Conservation (phyloP, 2,329 filamentous ascomycete species). For the Plenodomus lindquistii region DNA sequence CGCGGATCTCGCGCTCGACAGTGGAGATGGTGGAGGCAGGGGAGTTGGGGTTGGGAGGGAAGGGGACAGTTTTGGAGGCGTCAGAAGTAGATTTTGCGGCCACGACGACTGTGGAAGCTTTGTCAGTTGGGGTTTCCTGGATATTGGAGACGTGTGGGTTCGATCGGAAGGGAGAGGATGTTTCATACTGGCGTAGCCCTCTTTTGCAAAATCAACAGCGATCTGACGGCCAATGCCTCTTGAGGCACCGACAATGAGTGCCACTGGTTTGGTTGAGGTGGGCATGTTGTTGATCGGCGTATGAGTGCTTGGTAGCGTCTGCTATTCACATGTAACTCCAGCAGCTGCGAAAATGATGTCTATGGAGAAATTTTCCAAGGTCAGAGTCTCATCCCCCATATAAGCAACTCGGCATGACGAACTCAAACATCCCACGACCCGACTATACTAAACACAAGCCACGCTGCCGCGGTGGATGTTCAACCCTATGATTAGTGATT, state of each 20-base stretch:
- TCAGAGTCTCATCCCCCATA: slow-evolving; percentile 1
- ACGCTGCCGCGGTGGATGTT: not conserved
- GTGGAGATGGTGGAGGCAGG: slow-evolving; percentile 76
- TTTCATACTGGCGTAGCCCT: slow-evolving; percentile 69
- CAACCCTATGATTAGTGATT: slow-evolving; percentile 24
- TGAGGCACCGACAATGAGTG: slow-evolving; percentile 74
- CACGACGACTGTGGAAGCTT: slow-evolving; percentile 66
- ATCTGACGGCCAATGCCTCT: slow-evolving; percentile 81
- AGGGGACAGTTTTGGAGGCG: slow-evolving; percentile 58
- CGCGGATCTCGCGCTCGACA: slow-evolving; percentile 72
- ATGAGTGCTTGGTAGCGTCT: not conserved
- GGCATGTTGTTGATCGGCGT: slow-evolving; percentile 8
- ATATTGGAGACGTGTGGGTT: too few relatives aligned
- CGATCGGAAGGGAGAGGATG: too few relatives aligned
- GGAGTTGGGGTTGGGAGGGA: slow-evolving; percentile 79
- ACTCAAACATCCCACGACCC: too few relatives aligned
- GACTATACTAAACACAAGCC: not conserved
- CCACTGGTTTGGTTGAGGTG: slow-evolving; percentile 55
- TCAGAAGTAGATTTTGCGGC: slow-evolving; percentile 76
- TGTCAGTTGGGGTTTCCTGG: slow-evolving; percentile 9
- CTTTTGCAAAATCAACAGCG: slow-evolving; percentile 73
- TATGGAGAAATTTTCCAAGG: not conserved
- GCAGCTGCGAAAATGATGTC: not conserved
- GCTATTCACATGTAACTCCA: not conserved
- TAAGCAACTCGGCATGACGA: slow-evolving; percentile 1